Percentiles rank a stretch among this genome's conserved stretches.
phyloP scores from a whole-genome alignment of 306 rosid species.

The Delonix regia region DNA sequence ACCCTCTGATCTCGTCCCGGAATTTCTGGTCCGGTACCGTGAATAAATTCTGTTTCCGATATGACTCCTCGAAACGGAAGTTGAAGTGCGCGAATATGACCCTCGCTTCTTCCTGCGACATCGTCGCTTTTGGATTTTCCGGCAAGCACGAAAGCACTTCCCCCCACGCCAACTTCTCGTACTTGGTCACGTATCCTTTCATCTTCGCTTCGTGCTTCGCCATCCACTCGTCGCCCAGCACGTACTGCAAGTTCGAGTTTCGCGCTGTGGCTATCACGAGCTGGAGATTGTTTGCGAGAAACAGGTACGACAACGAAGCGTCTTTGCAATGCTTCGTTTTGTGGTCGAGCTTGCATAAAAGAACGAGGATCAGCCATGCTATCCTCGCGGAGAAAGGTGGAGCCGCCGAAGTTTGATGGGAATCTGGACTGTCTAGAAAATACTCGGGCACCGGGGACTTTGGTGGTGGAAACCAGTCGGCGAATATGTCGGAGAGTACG shows the following conservation, averaged over 20 bases:
- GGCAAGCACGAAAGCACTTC: slow-evolving; percentile 57
- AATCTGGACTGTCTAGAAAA: slow-evolving; percentile 41
- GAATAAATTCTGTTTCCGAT: slow-evolving; percentile 48
- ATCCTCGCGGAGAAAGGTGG: slow-evolving; percentile 39
- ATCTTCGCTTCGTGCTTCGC: slow-evolving; percentile 52
- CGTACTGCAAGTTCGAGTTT: slow-evolving; percentile 55
- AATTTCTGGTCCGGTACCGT: slow-evolving; percentile 47
- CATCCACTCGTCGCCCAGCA: slow-evolving; percentile 72
- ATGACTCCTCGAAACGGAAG: slow-evolving; percentile 50
- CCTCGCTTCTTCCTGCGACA: slow-evolving; percentile 51
- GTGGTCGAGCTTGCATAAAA: slow-evolving; percentile 69
- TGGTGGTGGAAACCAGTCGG: slow-evolving; percentile 41
- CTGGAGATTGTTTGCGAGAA: slow-evolving; percentile 66
- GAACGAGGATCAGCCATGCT: slow-evolving; percentile 63
- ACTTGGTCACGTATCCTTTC: slow-evolving; percentile 45
- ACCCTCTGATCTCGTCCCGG: slow-evolving; percentile 58
- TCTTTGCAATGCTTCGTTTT: slow-evolving; percentile 63
- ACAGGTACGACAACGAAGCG: slow-evolving; percentile 56
- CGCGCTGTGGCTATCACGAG: slow-evolving; percentile 52
- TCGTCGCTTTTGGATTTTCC: slow-evolving; percentile 42
- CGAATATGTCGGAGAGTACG: slow-evolving; percentile 57
- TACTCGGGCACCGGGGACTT: slow-evolving; percentile 40
- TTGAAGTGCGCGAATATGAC: slow-evolving; percentile 59
- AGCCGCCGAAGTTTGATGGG: slow-evolving; percentile 24
- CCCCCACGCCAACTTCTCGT: slow-evolving; percentile 64